phyloP scores from a whole-genome alignment of 2,329 filamentous ascomycete species.

The Fusarium buharicum region DNA sequence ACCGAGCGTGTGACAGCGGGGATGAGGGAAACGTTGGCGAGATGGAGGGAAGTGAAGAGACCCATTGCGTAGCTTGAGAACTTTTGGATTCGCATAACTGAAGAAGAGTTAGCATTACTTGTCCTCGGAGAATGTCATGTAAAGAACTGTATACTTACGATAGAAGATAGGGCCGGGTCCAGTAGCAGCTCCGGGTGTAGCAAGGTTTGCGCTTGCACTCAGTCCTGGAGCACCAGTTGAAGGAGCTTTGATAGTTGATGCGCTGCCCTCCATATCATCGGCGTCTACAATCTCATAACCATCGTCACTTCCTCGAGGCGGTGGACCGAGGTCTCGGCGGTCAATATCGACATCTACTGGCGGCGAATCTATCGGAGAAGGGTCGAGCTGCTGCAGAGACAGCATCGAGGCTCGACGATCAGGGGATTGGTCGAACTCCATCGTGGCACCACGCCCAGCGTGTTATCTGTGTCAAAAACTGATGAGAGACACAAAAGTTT shows the following conservation, averaged over 20 bases:
- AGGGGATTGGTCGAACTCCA: conserved; percentile 40
- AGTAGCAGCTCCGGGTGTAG: conserved; percentile 21
- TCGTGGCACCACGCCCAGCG: conserved; percentile 31
- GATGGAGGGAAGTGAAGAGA: conserved; percentile 79
- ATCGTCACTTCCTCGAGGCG: conserved; percentile 46
- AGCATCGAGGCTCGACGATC: conserved; percentile 53
- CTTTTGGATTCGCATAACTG: conserved; percentile 73
- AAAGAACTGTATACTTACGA: conserved; percentile 60
- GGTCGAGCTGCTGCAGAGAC: conserved; percentile 82
- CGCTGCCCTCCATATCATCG: conserved; percentile 49
- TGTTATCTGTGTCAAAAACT: not conserved
- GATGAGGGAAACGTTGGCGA: conserved; percentile 83
- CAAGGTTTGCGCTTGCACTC: conserved; percentile 57
- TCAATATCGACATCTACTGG: conserved; percentile 58
- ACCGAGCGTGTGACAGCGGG: conserved; percentile 79
- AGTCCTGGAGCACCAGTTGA: conserved; percentile 63
- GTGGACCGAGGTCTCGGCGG: conserved; percentile 53
- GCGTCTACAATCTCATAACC: conserved; percentile 36
- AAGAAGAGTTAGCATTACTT: conserved; percentile 6
- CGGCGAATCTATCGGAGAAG: conserved; percentile 75
- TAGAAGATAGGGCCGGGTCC: conserved; percentile 80
- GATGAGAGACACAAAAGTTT: conserved; percentile 6
- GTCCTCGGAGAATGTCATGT: not conserved
- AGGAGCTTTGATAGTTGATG: conserved; percentile 54
- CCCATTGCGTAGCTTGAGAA: conserved; percentile 90